A percentile compares a stretch with the other conserved stretches of the same genome.
Conservation (phyloP, 495 filamentous ascomycete species). For the Trichoderma orchidacearum region DNA sequence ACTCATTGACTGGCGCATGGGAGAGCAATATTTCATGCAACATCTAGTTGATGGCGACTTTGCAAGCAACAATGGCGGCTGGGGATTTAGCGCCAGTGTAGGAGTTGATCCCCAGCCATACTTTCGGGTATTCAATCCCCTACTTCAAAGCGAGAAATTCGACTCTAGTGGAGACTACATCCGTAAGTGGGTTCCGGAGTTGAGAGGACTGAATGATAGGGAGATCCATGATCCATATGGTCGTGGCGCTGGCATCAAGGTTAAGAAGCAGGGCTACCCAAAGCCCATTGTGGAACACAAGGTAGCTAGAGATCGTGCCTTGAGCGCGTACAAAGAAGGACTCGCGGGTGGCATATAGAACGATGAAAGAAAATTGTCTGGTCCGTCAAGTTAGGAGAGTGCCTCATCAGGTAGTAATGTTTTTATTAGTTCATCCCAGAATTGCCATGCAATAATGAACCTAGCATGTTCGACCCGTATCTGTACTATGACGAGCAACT, state of each 20-base stretch:
- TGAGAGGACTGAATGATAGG: slow-evolving; percentile 43
- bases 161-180: slow-evolving; percentile 58
- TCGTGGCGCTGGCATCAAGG: slow-evolving; percentile 42
- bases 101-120: slow-evolving; percentile 90
- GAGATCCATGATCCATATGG: slow-evolving; percentile 72
- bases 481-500: slow-evolving; percentile 74
- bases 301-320: slow-evolving; percentile 45
- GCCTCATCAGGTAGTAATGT: not conserved
- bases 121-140: slow-evolving; percentile 83
- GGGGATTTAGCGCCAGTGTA: slow-evolving; percentile 70
- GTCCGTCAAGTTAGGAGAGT: too few relatives aligned
- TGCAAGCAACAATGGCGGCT: slow-evolving; percentile 82
- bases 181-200: slow-evolving; percentile 56
- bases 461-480: slow-evolving; percentile 76
- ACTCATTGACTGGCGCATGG: slow-evolving; percentile 80
- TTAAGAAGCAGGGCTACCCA: slow-evolving; percentile 60
- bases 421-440: not conserved
- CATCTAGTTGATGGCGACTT: slow-evolving; percentile 86
- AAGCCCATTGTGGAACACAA: slow-evolving; percentile 63
- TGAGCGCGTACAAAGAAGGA: slow-evolving; percentile 62
- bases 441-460: not conserved
- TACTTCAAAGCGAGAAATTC: slow-evolving; percentile 77
- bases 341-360: slow-evolving; percentile 22
- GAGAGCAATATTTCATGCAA: slow-evolving; percentile 82
- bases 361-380: slow-evolving; percentile 3